A percentile compares a stretch with the other conserved stretches of the same genome.
These are phyloP conservation scores for Eimeria tenella DNA, from an alignment of 169 alveolate genomes.

Conservation along the genomic window DNA sequence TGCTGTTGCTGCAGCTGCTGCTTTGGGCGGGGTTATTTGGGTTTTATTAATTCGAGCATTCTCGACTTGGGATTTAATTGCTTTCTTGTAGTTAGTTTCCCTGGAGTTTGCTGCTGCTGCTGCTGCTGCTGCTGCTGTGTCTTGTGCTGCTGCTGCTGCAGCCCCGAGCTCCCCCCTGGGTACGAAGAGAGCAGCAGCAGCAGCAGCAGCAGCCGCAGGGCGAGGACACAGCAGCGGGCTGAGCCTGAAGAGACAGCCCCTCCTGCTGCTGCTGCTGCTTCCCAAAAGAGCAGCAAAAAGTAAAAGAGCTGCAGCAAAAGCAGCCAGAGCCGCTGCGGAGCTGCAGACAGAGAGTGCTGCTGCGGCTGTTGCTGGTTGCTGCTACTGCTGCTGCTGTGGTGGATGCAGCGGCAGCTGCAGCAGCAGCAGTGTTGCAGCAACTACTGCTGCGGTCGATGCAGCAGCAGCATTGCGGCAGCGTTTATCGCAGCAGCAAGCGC, in stretches of 20 bases:
- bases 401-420: background rate
- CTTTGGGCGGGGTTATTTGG: too few relatives aligned
- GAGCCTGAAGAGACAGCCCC: background rate
- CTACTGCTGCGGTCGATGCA: background rate
- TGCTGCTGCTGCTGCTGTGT: background rate
- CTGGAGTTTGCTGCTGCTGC: too few relatives aligned
- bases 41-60: too few relatives aligned
- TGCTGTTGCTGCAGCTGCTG: background rate
- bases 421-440: background rate
- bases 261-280: conserved; percentile 10
- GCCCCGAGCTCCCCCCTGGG: conserved; percentile 23
- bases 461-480: too few relatives aligned
- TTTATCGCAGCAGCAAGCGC: too few relatives aligned
- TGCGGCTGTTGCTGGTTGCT: background rate
- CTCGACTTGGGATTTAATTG: too few relatives aligned
- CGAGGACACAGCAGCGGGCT: background rate
- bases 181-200: background rate
- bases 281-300: background rate
- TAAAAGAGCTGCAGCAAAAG: background rate
- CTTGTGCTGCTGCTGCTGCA: background rate
- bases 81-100: background rate
- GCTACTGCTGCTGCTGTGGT: background rate
- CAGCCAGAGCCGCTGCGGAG: background rate
- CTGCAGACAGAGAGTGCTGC: background rate
- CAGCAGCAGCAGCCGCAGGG: conserved; percentile 28